A percentile compares a stretch with the other conserved stretches of the same genome.
phyloP scores from a whole-genome alignment of 306 rosid species.

The Psophocarpus tetragonolobus region DNA sequence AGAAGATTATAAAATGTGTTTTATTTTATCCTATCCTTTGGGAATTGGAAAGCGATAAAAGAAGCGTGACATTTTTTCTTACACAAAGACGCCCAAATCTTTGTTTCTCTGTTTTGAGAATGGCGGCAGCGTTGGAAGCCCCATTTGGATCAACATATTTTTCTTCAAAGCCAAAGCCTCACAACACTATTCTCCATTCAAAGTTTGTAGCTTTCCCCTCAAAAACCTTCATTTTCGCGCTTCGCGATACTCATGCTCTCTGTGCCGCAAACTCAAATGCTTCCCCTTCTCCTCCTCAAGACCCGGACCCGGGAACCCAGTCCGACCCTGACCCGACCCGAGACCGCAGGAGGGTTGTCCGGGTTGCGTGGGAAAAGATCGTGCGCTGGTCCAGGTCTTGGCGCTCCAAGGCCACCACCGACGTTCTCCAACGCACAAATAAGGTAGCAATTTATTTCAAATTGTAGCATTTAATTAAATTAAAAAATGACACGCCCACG shows the following conservation, averaged over 20 bases:
- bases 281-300: slow-evolving; percentile 25
- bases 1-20: too few species aligned
- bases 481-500: background rate
- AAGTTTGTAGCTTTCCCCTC: slow-evolving; percentile 27
- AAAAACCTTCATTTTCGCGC: slow-evolving; percentile 39
- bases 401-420: slow-evolving; percentile 79
- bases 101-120: slow-evolving; percentile 21
- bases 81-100: background rate
- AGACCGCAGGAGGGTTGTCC: slow-evolving; percentile 69
- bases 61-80: background rate
- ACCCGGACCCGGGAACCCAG: slow-evolving; percentile 14
- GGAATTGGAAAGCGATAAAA: background rate
- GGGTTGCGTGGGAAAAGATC: slow-evolving; percentile 91
- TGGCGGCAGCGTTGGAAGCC: slow-evolving; percentile 55
- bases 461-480: background rate
- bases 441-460: slow-evolving; percentile 50
- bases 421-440: slow-evolving; percentile 80
- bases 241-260: slow-evolving; percentile 19
- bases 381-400: slow-evolving; percentile 89
- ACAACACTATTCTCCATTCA: background rate
- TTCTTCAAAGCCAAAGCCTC: slow-evolving; percentile 29
- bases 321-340: slow-evolving; percentile 47
- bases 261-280: slow-evolving; percentile 22
- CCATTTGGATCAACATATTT: slow-evolving; percentile 32
- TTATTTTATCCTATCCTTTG: background rate